These are phyloP conservation scores for Suhomyces terraborum DNA, from an alignment of 1,139 yeast species.

Conservation along the genomic window DNA sequence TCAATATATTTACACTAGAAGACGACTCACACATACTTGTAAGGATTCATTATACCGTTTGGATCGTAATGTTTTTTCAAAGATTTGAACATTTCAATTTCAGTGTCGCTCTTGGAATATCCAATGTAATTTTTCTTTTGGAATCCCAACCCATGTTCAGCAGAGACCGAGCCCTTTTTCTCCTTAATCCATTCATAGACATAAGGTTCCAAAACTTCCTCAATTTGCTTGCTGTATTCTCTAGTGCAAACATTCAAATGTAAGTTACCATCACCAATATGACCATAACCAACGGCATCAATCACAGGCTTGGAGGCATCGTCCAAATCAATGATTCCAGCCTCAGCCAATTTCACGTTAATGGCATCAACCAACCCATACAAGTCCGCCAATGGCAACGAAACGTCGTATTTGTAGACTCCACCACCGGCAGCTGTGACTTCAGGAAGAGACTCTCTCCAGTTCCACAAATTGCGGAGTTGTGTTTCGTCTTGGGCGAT, in stretches of 20 bases:
- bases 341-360: conserved; percentile 55
- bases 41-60: conserved; percentile 86
- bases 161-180: conserved; percentile 84
- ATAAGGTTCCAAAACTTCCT: conserved; percentile 81
- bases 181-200: conserved; percentile 84
- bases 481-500: conserved; percentile 96
- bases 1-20: neutral
- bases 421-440: conserved; percentile 86
- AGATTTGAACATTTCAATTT: conserved; percentile 71
- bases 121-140: conserved; percentile 88
- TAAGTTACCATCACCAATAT: conserved; percentile 92
- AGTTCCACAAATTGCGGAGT: conserved; percentile 78
- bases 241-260: conserved; percentile 93
- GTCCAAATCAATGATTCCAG: conserved; percentile 63
- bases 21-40: conserved; percentile 64
- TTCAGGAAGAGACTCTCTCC: conserved; percentile 95
- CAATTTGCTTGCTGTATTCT: conserved; percentile 74
- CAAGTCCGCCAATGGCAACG: conserved; percentile 77
- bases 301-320: conserved; percentile 75
- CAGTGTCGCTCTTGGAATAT: conserved; percentile 73
- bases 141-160: conserved; percentile 97
- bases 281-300: conserved; percentile 92
- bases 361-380: conserved; percentile 80
- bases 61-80: conserved; percentile 86
- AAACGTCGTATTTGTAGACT: conserved; percentile 94